phyloP scores from a whole-genome alignment of 306 rosid species.

The Rosa persica region DNA sequence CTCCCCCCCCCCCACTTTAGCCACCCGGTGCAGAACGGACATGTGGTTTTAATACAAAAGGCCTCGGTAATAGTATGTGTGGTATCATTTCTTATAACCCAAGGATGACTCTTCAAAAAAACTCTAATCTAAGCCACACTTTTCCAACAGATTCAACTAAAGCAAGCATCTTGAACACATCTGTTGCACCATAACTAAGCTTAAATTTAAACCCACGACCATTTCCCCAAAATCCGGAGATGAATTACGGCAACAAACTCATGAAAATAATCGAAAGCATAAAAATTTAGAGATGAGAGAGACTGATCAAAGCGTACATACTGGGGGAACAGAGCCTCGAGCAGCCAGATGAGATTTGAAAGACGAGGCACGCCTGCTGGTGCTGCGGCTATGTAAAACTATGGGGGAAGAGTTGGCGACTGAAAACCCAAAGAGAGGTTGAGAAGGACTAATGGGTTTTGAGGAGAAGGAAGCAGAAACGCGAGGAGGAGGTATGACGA shows the following conservation, averaged over 20 bases:
- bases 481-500: conserved; percentile 25
- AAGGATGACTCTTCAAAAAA: too few relatives aligned
- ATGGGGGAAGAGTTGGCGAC: conserved; percentile 19
- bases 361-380: conserved; percentile 9
- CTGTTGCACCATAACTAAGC: neutral
- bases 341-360: conserved; percentile 40
- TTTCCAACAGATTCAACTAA: too few relatives aligned
- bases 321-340: conserved; percentile 36
- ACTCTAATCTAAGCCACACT: too few relatives aligned
- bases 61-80: too few relatives aligned
- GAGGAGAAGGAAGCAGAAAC: conserved; percentile 36
- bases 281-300: neutral
- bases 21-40: too few relatives aligned
- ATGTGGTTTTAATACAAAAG: too few relatives aligned
- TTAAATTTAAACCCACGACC: neutral
- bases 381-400: neutral
- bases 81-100: too few relatives aligned
- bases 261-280: neutral
- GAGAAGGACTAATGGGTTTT: conserved; percentile 7
- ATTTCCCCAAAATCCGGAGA: neutral
- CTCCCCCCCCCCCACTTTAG: too few relatives aligned
- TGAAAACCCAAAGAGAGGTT: conserved; percentile 35
- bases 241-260: neutral
- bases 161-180: neutral
- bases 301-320: conserved; percentile 41